Percentiles rank a stretch among this genome's conserved stretches.
phyloP scores from a whole-genome alignment of 1,139 yeast species.

The Geotrichum restrictum region DNA sequence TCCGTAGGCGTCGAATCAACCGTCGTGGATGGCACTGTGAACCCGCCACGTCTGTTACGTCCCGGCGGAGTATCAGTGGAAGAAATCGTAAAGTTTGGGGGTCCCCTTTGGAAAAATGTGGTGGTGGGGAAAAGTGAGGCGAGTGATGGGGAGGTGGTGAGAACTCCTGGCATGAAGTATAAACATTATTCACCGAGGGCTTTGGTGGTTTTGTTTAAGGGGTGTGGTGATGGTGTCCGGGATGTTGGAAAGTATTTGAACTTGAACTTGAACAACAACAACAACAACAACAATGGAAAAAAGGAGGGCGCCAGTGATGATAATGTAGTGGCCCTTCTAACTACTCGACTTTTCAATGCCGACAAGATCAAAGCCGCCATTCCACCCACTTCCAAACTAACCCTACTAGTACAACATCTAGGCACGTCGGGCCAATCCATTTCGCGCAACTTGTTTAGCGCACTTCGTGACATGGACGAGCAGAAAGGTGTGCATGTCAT shows the following conservation, averaged over 20 bases:
- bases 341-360: constrained; percentile 31
- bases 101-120: constrained; percentile 59
- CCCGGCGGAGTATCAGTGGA: constrained; percentile 93
- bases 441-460: constrained; percentile 68
- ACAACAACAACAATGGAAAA: no score
- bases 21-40: constrained; percentile 80
- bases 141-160: constrained; percentile 61
- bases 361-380: constrained; percentile 15
- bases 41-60: constrained; percentile 81
- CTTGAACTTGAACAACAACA: no score
- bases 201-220: constrained; percentile 64
- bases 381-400: not conserved
- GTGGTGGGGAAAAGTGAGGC: constrained; percentile 64
- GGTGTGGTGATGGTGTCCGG: constrained; percentile 47
- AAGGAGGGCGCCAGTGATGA: no score
- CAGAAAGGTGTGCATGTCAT: constrained; percentile 54
- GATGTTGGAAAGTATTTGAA: constrained; percentile 32
- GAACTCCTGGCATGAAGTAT: constrained; percentile 97
- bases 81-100: constrained; percentile 61
- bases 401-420: constrained; percentile 31
- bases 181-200: constrained; percentile 92
- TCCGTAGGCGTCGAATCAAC: constrained; percentile 93
- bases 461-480: constrained; percentile 70
- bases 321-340: constrained; percentile 54
- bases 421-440: constrained; percentile 62